These are phyloP conservation scores for Chalciporus pseudorubinellus DNA, from an alignment of 768 basidiomycete genomes.

Conservation along the genomic window DNA sequence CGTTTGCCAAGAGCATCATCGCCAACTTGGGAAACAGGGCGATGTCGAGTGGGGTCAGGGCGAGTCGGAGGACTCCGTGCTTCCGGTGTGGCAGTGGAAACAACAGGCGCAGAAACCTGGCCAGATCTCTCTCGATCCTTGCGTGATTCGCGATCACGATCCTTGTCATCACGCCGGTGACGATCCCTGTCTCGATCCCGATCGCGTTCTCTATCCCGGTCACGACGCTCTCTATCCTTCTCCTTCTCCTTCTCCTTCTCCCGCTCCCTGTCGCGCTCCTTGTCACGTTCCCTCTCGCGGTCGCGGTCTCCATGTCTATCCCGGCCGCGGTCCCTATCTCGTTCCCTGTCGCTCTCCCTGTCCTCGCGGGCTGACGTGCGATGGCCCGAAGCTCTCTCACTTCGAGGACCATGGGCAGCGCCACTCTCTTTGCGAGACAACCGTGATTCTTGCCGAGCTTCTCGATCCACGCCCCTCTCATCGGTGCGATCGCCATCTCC, in stretches of 20 bases:
- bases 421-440: conserved; percentile 43
- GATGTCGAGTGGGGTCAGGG: conserved; percentile 58
- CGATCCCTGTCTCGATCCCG: conserved; percentile 43
- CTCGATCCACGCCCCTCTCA: conserved; percentile 54
- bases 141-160: conserved; percentile 59
- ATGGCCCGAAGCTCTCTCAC: conserved; percentile 46
- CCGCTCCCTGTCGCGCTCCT: conserved; percentile 43
- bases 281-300: conserved; percentile 48
- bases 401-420: conserved; percentile 51
- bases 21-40: conserved; percentile 39
- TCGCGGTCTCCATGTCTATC: conserved; percentile 48
- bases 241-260: conserved; percentile 39
- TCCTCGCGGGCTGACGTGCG: conserved; percentile 34
- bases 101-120: conserved; percentile 34
- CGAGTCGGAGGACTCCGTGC: conserved; percentile 57
- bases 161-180: conserved; percentile 59
- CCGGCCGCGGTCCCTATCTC: conserved; percentile 45
- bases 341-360: conserved; percentile 15
- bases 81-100: conserved; percentile 38
- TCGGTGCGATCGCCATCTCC: conserved; percentile 46
- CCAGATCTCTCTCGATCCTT: conserved; percentile 55
- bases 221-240: conserved; percentile 38
- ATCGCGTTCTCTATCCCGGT: conserved; percentile 49
- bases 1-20: conserved; percentile 77
- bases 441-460: conserved; percentile 44